These are phyloP conservation scores for Coleophoma cylindrospora DNA, from an alignment of 2,329 filamentous ascomycete genomes.

Conservation along the genomic window DNA sequence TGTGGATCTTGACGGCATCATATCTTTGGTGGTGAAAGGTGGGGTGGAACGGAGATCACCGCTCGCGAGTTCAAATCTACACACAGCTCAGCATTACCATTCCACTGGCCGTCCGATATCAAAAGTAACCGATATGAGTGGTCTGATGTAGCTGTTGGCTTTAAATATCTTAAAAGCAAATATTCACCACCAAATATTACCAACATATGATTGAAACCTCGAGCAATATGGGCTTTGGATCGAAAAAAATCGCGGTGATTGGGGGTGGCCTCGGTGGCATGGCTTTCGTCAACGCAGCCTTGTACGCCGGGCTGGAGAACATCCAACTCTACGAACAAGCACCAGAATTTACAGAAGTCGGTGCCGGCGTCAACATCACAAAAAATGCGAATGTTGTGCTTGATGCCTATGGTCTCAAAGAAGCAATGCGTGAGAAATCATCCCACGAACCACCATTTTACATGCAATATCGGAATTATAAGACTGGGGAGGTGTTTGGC, in stretches of 20 bases:
- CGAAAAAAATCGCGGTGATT: not conserved
- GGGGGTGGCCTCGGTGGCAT: not conserved
- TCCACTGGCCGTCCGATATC: too few species aligned
- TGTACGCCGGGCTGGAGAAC: not conserved
- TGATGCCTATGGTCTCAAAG: constrained; percentile 4
- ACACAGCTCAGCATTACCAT: too few species aligned
- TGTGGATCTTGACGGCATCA: too few species aligned
- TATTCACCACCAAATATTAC: not conserved
- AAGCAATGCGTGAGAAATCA: constrained; percentile 2
- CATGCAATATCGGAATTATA: not conserved
- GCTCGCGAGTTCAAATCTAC: too few species aligned
- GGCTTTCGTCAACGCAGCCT: not conserved
- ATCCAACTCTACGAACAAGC: constrained; percentile 4
- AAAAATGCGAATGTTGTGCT: constrained; percentile 5
- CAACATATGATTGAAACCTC: not conserved
- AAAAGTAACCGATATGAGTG: too few species aligned
- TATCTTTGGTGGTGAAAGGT: too few species aligned
- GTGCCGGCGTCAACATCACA: constrained; percentile 6
- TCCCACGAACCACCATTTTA: constrained; percentile 3
- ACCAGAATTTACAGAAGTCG: constrained; percentile 6
- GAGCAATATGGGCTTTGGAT: not conserved
- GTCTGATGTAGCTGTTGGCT: too few species aligned
- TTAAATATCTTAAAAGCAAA: not conserved
- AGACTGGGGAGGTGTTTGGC: not conserved
- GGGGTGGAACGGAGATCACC: too few species aligned